Percentiles rank a stretch among this genome's conserved stretches.
These are phyloP conservation scores for Solanum sejunctum DNA, from an alignment of 257 asterid species.

Conservation along the genomic window DNA sequence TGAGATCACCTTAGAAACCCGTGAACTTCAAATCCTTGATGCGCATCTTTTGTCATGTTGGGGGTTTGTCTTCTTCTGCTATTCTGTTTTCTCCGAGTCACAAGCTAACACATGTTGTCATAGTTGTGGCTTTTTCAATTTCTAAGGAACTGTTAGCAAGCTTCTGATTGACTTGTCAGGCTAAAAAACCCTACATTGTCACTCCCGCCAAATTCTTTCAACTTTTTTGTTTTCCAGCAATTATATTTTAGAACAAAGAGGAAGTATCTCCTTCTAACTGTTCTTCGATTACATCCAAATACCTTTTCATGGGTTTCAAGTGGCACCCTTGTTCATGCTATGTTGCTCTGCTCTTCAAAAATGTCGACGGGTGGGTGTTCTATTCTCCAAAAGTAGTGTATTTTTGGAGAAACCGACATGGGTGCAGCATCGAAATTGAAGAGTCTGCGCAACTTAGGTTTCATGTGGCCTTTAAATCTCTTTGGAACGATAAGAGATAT, in stretches of 20 bases:
- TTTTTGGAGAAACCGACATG: too few species aligned
- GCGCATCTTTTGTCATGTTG: background rate
- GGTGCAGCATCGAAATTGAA: too few species aligned
- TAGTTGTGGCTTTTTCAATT: background rate
- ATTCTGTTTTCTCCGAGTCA: background rate
- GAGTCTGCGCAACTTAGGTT: too few species aligned
- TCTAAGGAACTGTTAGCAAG: background rate
- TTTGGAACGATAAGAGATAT: background rate
- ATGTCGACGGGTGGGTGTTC: too few species aligned
- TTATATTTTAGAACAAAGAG: background rate
- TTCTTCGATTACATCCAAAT: background rate
- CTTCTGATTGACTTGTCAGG: background rate
- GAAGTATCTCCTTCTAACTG: background rate
- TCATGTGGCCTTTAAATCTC: background rate
- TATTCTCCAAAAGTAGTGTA: too few species aligned
- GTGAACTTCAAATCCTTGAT: background rate
- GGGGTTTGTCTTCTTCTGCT: background rate
- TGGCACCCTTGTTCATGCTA: background rate
- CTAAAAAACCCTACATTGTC: background rate
- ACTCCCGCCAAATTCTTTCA: background rate
- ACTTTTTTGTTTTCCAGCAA: background rate
- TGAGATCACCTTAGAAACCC: background rate
- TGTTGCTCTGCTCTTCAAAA: too few species aligned
- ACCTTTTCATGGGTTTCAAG: background rate
- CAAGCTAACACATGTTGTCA: background rate